Base-by-base conservation (phyloP, 2,329 filamentous ascomycete genomes). In the Hypoxylon sp. region DNA sequence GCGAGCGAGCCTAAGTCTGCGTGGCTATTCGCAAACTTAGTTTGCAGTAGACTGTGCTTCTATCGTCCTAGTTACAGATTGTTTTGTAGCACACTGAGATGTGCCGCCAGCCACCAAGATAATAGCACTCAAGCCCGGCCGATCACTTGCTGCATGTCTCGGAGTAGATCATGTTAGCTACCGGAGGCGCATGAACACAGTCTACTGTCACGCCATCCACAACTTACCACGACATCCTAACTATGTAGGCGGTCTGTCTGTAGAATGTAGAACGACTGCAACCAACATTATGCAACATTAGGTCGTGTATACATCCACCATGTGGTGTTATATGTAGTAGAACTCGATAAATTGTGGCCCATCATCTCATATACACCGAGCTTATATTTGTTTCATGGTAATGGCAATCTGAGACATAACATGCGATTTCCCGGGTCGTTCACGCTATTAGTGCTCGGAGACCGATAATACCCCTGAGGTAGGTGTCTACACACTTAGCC, bases 101-200 rank as follows among this genome's bases (percentile, higher is more conserved):
- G 48, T 38, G n/a, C 23, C 53, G 41, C 32, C 28, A 51, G 48
- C 49, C 32, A 43, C 43, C 17, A 3, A 36, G 14, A 59, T 59
- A 28, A 30, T 17, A 21, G 6, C 17, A 38, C 36, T 36, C 2
- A 21, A 48, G 1, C 36, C 23, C 32, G 14, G 28, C 19, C 25
- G 55, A 51, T 60, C 36, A 32, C 56, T 7, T 56, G 30, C 34
- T 58, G 46, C 36, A 63, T 38, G 63, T 63, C 59, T 52, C 30
- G 51, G 32, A 13, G 23, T 28, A 19, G 60, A 66, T 66, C 56
- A 50, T 46, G 59, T 49, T 59, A 49, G 51, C 38, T 67, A 11
- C 60, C 63, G 56, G 43, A 51, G 11, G 25, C n/a, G 51, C 53
- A 51, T 41, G 19, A 55, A 41, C 32, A 68, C 48, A 17, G 11